Percentiles rank a stretch among this genome's conserved stretches.
phyloP scores from a whole-genome alignment of 495 filamentous ascomycete genomes.

The Penicillium crystallinum region DNA sequence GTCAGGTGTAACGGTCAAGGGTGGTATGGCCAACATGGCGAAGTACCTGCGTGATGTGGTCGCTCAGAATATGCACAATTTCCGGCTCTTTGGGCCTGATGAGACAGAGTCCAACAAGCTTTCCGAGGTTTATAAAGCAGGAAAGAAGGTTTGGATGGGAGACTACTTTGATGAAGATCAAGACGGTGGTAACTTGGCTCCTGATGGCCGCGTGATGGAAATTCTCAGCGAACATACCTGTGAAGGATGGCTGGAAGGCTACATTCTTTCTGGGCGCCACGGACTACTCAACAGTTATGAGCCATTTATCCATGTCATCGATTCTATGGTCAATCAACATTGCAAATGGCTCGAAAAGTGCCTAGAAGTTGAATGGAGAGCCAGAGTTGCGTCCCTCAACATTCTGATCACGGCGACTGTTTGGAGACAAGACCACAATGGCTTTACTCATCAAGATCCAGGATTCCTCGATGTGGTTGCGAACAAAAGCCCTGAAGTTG shows the following conservation, averaged over 20 bases:
- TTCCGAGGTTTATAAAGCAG: conserved; percentile 57
- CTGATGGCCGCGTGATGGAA: conserved; percentile 66
- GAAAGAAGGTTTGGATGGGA: conserved; percentile 72
- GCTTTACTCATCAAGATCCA: conserved; percentile 73
- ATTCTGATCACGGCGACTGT: conserved; percentile 70
- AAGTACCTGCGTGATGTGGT: conserved; percentile 59
- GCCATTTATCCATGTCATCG: conserved; percentile 73
- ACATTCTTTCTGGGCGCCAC: conserved; percentile 64
- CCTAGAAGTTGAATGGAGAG: conserved; percentile 65
- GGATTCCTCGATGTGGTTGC: conserved; percentile 70
- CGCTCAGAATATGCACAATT: conserved; percentile 52
- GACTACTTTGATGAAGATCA: conserved; percentile 68
- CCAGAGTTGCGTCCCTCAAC: conserved; percentile 63
- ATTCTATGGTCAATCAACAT: conserved; percentile 76
- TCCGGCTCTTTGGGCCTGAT: conserved; percentile 70
- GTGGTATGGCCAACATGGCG: conserved; percentile 62
- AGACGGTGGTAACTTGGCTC: conserved; percentile 62
- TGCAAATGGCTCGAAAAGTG: conserved; percentile 79
- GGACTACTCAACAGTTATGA: conserved; percentile 73
- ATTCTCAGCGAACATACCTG: conserved; percentile 71
- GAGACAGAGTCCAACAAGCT: conserved; percentile 77
- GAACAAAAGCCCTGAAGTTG: conserved; percentile 70
- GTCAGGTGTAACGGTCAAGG: conserved; percentile 43
- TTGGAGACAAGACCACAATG: conserved; percentile 76
- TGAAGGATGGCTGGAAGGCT: conserved; percentile 74